Evolutionary conservation across 2,329 filamentous ascomycete genomes (phyloP).

Genomic region (Xylariaceae sp.): DNA sequence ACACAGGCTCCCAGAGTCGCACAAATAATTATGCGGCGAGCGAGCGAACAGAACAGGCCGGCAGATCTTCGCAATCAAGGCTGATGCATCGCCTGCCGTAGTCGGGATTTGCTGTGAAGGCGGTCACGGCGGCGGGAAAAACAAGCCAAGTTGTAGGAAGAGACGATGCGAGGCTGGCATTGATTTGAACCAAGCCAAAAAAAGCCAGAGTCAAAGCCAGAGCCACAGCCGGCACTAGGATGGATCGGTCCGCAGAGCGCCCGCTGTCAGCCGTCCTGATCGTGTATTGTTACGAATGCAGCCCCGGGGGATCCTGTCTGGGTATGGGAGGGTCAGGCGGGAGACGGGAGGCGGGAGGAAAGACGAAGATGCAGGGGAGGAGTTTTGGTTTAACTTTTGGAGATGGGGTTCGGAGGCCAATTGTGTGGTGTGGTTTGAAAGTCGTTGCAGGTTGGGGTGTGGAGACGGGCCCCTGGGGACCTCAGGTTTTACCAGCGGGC

Average conservation of each 20-base stretch:
- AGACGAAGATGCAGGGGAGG: slow-evolving; percentile 6
- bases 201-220: not conserved
- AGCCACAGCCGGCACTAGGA: not conserved
- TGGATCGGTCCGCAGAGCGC: slow-evolving; percentile 9
- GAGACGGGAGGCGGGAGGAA: no score
- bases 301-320: slow-evolving; percentile 10
- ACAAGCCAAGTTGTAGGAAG: slow-evolving; percentile 5
- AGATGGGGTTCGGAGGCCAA: slow-evolving; percentile 19
- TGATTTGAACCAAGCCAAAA: slow-evolving; percentile 1
- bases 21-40: slow-evolving; percentile 15
- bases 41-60: slow-evolving; percentile 8
- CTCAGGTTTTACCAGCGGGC: no score
- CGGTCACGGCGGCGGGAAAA: slow-evolving; percentile 11
- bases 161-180: slow-evolving; percentile 21
- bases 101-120: not conserved
- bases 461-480: no score
- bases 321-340: slow-evolving; percentile 10
- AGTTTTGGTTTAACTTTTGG: slow-evolving; percentile 13
- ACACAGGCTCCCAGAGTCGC: slow-evolving; percentile 13
- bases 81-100: not conserved
- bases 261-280: slow-evolving; percentile 11
- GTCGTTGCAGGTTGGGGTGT: not conserved
- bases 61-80: slow-evolving; percentile 2
- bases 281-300: slow-evolving; percentile 1
- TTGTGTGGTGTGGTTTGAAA: slow-evolving; percentile 16